Evolutionary conservation across 177 flowering plant genomes (phyloP).

Genomic region (Telopea speciosissima): DNA sequence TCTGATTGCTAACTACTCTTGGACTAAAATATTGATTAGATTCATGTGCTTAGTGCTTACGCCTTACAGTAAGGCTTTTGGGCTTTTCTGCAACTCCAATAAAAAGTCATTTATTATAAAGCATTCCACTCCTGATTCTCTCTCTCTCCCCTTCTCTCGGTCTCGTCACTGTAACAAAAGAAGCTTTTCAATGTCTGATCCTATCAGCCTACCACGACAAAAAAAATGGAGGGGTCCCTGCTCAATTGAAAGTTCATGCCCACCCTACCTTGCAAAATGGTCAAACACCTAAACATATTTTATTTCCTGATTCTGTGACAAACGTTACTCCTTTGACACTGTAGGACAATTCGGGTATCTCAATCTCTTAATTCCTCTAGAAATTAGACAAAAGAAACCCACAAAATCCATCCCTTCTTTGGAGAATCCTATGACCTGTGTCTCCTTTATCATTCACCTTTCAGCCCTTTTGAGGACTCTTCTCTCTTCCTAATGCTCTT

Average conservation of each 20-base stretch:
- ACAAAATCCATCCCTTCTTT: slow-evolving; percentile 28
- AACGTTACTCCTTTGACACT: slow-evolving; percentile 37
- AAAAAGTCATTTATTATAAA: neutral
- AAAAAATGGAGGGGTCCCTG: neutral
- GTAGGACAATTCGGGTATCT: slow-evolving; percentile 51
- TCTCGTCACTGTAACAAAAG: neutral
- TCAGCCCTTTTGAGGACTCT: slow-evolving; percentile 58
- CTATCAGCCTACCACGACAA: neutral
- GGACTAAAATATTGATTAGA: no score
- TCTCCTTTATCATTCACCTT: slow-evolving; percentile 35
- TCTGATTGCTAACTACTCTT: neutral
- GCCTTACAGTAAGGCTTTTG: neutral
- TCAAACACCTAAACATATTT: slow-evolving; percentile 26
- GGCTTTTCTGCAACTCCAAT: neutral
- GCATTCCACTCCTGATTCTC: neutral
- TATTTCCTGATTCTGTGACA: slow-evolving; percentile 57
- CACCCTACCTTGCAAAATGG: slow-evolving; percentile 34
- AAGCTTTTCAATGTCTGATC: neutral
- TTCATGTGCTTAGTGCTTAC: neutral
- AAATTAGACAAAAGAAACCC: slow-evolving; percentile 38
- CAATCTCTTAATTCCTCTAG: slow-evolving; percentile 1
- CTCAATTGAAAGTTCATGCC: no score
- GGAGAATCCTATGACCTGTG: slow-evolving; percentile 80
- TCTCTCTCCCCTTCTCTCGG: neutral
- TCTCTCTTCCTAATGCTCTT: slow-evolving; percentile 9